Evolutionary conservation across 306 rosid genomes (phyloP).

Genomic region (Vigna unguiculata): DNA sequence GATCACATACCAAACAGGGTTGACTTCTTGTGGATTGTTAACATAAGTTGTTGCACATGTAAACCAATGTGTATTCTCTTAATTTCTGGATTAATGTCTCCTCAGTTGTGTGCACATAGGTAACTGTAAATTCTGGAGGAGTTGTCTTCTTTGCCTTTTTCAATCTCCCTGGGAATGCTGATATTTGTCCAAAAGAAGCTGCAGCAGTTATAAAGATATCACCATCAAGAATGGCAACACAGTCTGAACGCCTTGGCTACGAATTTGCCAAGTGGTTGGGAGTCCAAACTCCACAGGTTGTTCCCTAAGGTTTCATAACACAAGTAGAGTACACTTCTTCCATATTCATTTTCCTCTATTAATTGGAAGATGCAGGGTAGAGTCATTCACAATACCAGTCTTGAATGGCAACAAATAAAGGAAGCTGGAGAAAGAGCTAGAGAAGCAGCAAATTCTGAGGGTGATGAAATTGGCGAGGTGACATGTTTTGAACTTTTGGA

Average conservation of each 20-base stretch:
- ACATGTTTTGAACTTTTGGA: constrained; percentile 93
- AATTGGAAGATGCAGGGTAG: constrained; percentile 70
- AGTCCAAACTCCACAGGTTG: constrained; percentile 90
- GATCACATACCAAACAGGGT: constrained; percentile 17
- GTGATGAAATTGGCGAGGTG: constrained; percentile 83
- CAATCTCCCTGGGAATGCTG: constrained; percentile 58
- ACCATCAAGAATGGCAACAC: constrained; percentile 97
- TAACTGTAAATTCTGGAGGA: constrained; percentile 98
- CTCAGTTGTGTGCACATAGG: constrained; percentile 64
- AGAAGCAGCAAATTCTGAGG: constrained; percentile 68
- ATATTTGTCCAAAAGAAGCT: constrained; percentile 68
- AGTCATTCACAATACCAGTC: constrained; percentile 81
- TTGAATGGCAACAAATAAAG: constrained; percentile 91
- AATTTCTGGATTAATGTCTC: constrained; percentile 43
- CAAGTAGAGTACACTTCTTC: constrained; percentile 29
- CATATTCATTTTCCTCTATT: constrained; percentile 26
- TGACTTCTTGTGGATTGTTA: background rate
- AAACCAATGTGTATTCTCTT: constrained; percentile 36
- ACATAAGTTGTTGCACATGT: background rate
- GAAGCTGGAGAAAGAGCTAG: constrained; percentile 93
- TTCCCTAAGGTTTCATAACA: constrained; percentile 34
- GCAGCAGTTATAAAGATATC: constrained; percentile 95
- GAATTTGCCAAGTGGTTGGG: constrained; percentile 96
- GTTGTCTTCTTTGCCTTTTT: constrained; percentile 98
- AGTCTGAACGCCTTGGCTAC: constrained; percentile 97